Evolutionary conservation across 345 rosid genomes (phyloP).

Genomic region (Bruguiera gymnorhiza): DNA sequence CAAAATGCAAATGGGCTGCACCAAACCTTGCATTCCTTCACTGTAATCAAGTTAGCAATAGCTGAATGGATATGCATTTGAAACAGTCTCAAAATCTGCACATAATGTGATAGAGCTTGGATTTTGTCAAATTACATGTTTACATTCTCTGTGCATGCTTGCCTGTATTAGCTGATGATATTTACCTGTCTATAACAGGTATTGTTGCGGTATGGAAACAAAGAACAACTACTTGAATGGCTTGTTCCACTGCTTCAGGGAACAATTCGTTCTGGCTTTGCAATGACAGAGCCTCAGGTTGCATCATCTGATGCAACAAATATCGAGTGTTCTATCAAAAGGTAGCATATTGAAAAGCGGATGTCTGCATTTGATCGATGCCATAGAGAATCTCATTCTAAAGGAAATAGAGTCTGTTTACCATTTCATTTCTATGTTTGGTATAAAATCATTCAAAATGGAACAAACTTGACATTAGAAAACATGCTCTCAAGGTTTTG

Average conservation of each 20-base stretch:
- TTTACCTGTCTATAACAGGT: slow-evolving; percentile 42
- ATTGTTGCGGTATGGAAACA: slow-evolving; percentile 82
- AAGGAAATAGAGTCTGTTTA: not conserved
- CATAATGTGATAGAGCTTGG: not conserved
- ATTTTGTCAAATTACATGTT: not conserved
- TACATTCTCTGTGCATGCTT: not conserved
- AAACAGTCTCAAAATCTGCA: not conserved
- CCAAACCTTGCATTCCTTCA: slow-evolving; percentile 10
- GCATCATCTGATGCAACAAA: slow-evolving; percentile 99
- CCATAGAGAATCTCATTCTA: not conserved
- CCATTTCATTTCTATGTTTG: not conserved
- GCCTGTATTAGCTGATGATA: not conserved
- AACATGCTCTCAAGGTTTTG: too few species aligned
- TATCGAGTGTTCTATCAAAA: slow-evolving; percentile 85
- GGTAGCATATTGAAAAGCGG: slow-evolving; percentile 33
- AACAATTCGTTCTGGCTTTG: slow-evolving; percentile 92
- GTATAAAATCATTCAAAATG: not conserved
- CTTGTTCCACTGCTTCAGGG: slow-evolving; percentile 93
- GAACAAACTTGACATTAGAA: not conserved
- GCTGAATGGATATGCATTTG: not conserved
- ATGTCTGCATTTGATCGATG: not conserved
- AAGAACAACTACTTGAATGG: slow-evolving; percentile 80
- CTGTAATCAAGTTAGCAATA: not conserved
- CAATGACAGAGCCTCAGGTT: slow-evolving; percentile 98
- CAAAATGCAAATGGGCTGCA: not conserved